A percentile compares a stretch with the other conserved stretches of the same genome.
phyloP scores from a whole-genome alignment of 768 basidiomycete species.

The Russula olivacea region DNA sequence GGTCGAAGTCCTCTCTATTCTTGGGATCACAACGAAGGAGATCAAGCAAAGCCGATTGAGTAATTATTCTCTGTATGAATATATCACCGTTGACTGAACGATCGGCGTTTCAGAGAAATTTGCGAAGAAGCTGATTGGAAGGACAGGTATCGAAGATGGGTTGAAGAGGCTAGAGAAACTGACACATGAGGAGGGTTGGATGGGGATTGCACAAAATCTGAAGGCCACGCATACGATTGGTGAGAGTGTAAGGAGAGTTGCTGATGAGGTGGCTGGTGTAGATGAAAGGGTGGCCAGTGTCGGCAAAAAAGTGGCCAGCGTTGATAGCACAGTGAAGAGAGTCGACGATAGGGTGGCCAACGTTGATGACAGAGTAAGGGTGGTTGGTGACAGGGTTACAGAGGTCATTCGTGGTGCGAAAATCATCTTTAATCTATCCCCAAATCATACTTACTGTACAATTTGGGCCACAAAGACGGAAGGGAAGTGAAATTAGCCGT shows the following conservation, averaged over 20 bases:
- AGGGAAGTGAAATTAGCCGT: not conserved
- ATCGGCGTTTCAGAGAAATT: not conserved
- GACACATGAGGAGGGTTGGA: not conserved
- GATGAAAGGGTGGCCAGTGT: too few species aligned
- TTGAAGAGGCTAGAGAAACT: not conserved
- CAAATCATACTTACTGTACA: not conserved
- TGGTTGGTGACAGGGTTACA: not conserved
- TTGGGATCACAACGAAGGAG: too few species aligned
- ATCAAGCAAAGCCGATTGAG: too few species aligned
- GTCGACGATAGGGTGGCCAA: too few species aligned
- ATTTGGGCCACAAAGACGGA: not conserved
- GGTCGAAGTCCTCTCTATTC: not conserved
- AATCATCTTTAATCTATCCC: not conserved
- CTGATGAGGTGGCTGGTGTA: too few species aligned
- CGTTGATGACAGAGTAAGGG: too few species aligned
- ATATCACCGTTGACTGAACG: too few species aligned
- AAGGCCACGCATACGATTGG: not conserved
- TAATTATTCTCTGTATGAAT: too few species aligned
- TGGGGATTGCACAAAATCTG: not conserved
- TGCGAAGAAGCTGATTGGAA: not conserved
- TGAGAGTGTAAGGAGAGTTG: too few species aligned
- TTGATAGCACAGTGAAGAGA: too few species aligned
- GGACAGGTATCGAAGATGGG: not conserved
- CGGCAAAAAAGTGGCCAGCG: not conserved
- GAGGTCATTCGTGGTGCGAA: not conserved